phyloP scores from a whole-genome alignment of 2,329 filamentous ascomycete genomes.

The Alternaria ventricosa region DNA sequence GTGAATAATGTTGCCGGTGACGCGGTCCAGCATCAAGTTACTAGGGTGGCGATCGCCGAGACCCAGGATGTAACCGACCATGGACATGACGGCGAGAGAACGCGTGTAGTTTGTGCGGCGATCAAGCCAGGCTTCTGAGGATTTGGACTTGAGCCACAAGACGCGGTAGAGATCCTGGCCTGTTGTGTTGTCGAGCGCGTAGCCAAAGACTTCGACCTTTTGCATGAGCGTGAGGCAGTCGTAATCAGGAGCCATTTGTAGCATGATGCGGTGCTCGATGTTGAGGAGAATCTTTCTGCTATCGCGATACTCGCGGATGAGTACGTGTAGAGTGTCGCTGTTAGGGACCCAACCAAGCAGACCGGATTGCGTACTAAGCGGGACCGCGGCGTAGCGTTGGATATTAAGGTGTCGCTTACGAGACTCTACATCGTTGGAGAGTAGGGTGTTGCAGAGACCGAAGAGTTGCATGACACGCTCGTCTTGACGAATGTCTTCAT shows the following conservation, averaged over 20 bases:
- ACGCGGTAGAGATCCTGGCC: slow-evolving; percentile 98
- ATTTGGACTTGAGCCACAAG: slow-evolving; percentile 98
- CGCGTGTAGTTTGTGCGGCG: slow-evolving; percentile 98
- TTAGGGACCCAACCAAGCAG: slow-evolving; percentile 96
- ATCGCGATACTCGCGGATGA: slow-evolving; percentile 97
- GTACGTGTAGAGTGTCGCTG: slow-evolving; percentile 93
- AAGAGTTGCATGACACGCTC: slow-evolving; percentile 99
- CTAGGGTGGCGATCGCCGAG: slow-evolving; percentile 96
- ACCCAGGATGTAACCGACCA: slow-evolving; percentile 99
- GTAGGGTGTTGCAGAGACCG: slow-evolving; percentile 92
- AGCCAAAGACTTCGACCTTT: slow-evolving; percentile 99
- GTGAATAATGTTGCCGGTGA: slow-evolving; percentile 96
- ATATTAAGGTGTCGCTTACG: slow-evolving; percentile 98
- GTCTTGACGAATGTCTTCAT: slow-evolving; percentile 98
- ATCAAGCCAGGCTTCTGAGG: slow-evolving; percentile 96
- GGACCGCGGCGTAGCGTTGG: slow-evolving; percentile 94
- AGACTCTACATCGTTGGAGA: slow-evolving; percentile 91
- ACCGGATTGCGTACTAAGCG: slow-evolving; percentile 93
- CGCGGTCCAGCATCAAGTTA: slow-evolving; percentile 94
- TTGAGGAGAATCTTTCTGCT: slow-evolving; percentile 97
- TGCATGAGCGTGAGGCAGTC: slow-evolving; percentile 99
- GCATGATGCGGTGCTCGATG: slow-evolving; percentile 99
- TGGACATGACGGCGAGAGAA: slow-evolving; percentile 98
- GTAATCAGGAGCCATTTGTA: slow-evolving; percentile 99
- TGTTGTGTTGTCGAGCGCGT: slow-evolving; percentile 98